These are phyloP conservation scores for Glycyrrhiza uralensis DNA, from an alignment of 306 rosid species.

Conservation along the genomic window DNA sequence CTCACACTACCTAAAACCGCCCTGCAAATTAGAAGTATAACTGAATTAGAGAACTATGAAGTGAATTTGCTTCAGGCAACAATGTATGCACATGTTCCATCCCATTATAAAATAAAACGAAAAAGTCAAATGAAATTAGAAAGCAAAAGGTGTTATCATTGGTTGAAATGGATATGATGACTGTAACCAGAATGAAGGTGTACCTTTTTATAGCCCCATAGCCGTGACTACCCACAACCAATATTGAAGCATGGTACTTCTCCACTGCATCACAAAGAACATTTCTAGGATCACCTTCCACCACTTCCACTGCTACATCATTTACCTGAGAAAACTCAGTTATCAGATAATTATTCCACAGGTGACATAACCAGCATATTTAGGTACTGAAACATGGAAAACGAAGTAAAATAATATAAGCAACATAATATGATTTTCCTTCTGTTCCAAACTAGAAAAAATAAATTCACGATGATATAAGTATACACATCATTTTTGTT, in stretches of 20 bases:
- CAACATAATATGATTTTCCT: background rate
- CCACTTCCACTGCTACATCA: constrained; percentile 42
- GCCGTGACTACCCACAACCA: constrained; percentile 84
- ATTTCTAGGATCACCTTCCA: constrained; percentile 74
- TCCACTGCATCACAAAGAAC: constrained; percentile 70
- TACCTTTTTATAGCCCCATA: constrained; percentile 84
- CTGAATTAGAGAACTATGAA: constrained; percentile 10
- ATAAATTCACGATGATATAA: background rate
- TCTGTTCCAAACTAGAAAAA: background rate
- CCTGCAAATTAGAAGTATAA: constrained; percentile 42
- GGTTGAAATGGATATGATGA: background rate
- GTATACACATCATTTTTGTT: background rate
- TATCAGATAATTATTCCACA: background rate
- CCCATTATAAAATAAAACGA: background rate
- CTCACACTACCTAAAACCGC: constrained; percentile 81
- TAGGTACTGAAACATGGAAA: background rate
- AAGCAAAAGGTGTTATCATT: background rate
- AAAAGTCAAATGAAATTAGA: background rate
- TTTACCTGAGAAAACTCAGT: constrained; percentile 37
- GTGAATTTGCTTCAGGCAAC: background rate
- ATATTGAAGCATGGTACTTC: constrained; percentile 56
- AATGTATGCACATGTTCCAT: background rate
- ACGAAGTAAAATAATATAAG: background rate
- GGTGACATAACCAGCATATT: background rate
- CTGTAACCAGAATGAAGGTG: background rate